phyloP scores from a whole-genome alignment of 495 filamentous ascomycete genomes.

The Penicillium salamii region DNA sequence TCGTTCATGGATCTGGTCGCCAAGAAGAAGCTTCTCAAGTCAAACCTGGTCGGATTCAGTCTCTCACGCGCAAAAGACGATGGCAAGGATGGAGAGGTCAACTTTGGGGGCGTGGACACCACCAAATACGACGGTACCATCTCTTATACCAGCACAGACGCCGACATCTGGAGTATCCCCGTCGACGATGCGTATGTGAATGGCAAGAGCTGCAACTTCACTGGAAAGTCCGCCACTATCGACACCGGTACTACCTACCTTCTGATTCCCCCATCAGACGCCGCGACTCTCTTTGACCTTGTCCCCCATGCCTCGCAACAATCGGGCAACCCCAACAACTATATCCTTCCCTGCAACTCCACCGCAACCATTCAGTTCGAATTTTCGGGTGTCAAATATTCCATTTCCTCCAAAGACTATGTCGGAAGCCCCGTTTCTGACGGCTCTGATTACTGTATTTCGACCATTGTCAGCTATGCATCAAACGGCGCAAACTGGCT shows the following conservation, averaged over 20 bases:
- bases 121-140: constrained; percentile 64
- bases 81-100: constrained; percentile 68
- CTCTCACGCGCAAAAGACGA: constrained; percentile 62
- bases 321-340: constrained; percentile 46
- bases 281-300: constrained; percentile 58
- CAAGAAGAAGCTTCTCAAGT: constrained; percentile 52
- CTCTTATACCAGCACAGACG: constrained; percentile 52
- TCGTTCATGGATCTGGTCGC: constrained; percentile 63
- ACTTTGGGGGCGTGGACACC: constrained; percentile 68
- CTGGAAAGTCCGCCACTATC: constrained; percentile 59
- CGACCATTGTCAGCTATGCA: constrained; percentile 56
- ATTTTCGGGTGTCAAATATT: constrained; percentile 59
- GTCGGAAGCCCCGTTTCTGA: constrained; percentile 44
- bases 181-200: constrained; percentile 60
- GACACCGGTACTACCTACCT: constrained; percentile 81
- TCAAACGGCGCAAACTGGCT: constrained; percentile 62
- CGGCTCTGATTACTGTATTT: constrained; percentile 49
- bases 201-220: constrained; percentile 50
- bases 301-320: constrained; percentile 56
- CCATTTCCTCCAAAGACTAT: constrained; percentile 67
- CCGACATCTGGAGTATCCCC: constrained; percentile 63
- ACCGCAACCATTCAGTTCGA: constrained; percentile 49
- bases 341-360: constrained; percentile 68
- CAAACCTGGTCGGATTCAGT: constrained; percentile 67
- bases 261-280: constrained; percentile 64